These are phyloP conservation scores for Byssoonygena ceratinophila DNA, from an alignment of 2,329 filamentous ascomycete genomes.

Conservation along the genomic window DNA sequence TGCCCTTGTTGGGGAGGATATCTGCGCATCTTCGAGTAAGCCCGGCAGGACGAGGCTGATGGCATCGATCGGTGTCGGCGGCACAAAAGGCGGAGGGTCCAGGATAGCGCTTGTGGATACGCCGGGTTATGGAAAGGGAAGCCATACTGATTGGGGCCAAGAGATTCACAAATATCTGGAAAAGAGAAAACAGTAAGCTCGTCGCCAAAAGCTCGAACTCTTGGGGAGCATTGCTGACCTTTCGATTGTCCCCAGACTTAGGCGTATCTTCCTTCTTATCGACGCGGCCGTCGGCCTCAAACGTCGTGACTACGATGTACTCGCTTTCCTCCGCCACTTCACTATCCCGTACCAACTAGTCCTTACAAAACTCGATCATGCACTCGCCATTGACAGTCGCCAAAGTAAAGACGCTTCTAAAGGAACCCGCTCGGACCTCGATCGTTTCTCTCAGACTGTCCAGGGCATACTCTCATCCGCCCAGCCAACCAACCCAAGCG, in stretches of 20 bases:
- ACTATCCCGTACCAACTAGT: constrained; percentile 55
- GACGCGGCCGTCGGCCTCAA: constrained; percentile 56
- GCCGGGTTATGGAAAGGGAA: constrained; percentile 59
- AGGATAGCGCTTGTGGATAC: constrained; percentile 56
- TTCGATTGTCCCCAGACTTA: constrained; percentile 33
- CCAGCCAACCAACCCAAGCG: constrained; percentile 32
- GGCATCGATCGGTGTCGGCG: constrained; percentile 55
- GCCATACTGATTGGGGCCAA: constrained; percentile 50
- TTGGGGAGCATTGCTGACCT: background rate
- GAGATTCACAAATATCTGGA: constrained; percentile 60
- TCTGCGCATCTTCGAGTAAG: constrained; percentile 49
- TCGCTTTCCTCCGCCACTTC: constrained; percentile 46
- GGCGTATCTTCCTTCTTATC: constrained; percentile 54
- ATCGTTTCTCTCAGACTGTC: background rate
- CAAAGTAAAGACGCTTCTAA: constrained; percentile 19
- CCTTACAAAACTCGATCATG: constrained; percentile 54
- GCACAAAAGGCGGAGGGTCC: constrained; percentile 34
- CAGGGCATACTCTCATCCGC: constrained; percentile 4
- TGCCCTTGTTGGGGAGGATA: constrained; percentile 44
- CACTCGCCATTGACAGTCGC: constrained; percentile 30
- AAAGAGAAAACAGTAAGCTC: constrained; percentile 47
- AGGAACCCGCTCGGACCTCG: background rate
- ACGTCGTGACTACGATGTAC: constrained; percentile 46
- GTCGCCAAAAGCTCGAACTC: background rate
- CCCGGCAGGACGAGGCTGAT: constrained; percentile 54